Evolutionary conservation across 257 asterid genomes (phyloP), one percentile per base, ranked within the genome.

Genomic region (Solanum clarkiae): DNA sequence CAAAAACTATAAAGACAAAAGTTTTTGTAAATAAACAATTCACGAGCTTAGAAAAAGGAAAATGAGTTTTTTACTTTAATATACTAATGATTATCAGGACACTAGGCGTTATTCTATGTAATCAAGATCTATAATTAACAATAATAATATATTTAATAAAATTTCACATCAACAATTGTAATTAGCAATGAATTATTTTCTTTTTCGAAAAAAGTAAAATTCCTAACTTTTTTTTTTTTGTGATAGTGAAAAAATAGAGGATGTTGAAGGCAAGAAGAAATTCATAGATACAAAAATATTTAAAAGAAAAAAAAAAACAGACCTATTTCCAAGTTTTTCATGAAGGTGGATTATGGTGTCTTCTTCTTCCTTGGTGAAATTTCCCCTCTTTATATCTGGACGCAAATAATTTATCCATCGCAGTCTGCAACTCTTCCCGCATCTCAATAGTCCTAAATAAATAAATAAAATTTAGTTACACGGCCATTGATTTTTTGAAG

Each of bases 391-490:
- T 40, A 84, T 84, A 60, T 84, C 86, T 24, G 86, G 86, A 7
- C 86, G 86, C 42, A 84, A 75, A 45, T 84, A 84, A 32, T 84
- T 84, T 15, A 71, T 84, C 86, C 86, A 84, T 10, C 86, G 70
- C 10, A 84, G 45, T 36, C 86, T 84, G 86, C 86, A 84, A 69
- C 86, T 84, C 29, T 84, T 84, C 18, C 86, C 86, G 16, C 86
- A 84, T 68, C 86, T 84, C 86, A 84, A 69, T 13, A 84, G 11
- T 53, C 86, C 86, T 84, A 68, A 68, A 51, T 6, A 11, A 66
- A 13, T 12, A 29, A 32, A 83, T 10, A 40, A 70, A 40, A 40
- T 18, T 40, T 13, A 45, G 10, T 10, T 66, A 29, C 72, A 6
- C 15, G 3, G 8, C 26, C 42, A 63, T 63, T 24, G 5, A 26